Evolutionary conservation across 2,329 filamentous ascomycete genomes (phyloP), one percentile per base, ranked within the genome.

Genomic region (Chrysoporthe puriensis): DNA sequence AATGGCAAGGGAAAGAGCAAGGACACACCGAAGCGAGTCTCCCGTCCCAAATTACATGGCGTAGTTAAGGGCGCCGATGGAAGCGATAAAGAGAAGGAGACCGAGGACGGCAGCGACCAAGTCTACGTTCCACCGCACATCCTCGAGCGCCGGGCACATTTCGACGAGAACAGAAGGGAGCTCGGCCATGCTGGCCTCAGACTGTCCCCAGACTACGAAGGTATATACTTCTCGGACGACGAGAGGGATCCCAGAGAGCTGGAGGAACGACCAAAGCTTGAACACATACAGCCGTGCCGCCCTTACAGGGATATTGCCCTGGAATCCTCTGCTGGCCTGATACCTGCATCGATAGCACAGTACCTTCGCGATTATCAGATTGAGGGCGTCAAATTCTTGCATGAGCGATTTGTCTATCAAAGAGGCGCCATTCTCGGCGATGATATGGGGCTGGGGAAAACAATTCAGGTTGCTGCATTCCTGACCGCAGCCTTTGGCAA

Each of bases 361-460:
- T 97, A 96, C 80, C 82, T 99, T 61, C 89, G 96, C 69, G 92
- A 94, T 71, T 99, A 99, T 74, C 96, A 99, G 77, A 84, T 98
- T 1, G 86, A 91, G 40, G 96, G 96, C 5, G 92, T 91, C 16
- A 85, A 87, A 43, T 98, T 97, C 74, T 83, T 99, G 8, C 94
- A 98, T 76, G 87, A 92, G 69, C 86, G 92, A 32, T 98, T 98
- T 75, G 91, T 97, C 4, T 95, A 93, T 72, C 96, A 99, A 75
- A 91, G 90, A 73, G 96, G 96, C 0, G 93, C 92, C 1, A 92
- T 99, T 32, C 84, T 99, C 0, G 94, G 95, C 3, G 96, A 99
- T 75, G 96, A 99, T 74, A 99, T 99, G 96, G 96, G 96, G 26
- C 79, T 99, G 43, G 96, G 96, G 0, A 99, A 99, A 79, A 99